Percentiles rank a stretch among this genome's conserved stretches.
These are phyloP conservation scores for Alternaria brassicae DNA, from an alignment of 2,329 filamentous ascomycete species.

Conservation along the genomic window DNA sequence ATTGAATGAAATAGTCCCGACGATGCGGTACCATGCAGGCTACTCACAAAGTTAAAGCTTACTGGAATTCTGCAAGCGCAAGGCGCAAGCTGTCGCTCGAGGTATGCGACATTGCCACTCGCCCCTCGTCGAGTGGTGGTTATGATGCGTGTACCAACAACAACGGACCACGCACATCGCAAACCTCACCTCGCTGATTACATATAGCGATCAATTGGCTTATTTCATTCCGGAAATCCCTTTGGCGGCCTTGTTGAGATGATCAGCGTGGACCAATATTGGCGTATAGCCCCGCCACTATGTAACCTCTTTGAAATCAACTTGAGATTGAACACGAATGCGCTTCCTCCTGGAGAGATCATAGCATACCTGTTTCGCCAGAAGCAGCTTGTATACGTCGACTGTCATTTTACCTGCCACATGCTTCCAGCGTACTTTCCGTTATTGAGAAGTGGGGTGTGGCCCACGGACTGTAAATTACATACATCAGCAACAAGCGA, in stretches of 20 bases:
- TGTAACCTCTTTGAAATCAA: not conserved
- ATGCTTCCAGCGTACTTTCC: not conserved
- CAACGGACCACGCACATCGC: not conserved
- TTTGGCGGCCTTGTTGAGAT: not conserved
- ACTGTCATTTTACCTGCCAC: not conserved
- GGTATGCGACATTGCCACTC: not conserved
- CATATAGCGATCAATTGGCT: not conserved
- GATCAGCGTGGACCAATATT: not conserved
- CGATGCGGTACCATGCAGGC: not conserved
- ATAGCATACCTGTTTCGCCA: not conserved
- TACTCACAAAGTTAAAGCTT: not conserved
- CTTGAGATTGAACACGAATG: not conserved
- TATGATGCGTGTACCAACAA: not conserved
- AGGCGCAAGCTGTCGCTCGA: not conserved
- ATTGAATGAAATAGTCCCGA: not conserved
- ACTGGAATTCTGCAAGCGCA: not conserved
- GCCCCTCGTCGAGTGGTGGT: not conserved
- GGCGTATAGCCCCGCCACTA: constrained; percentile 1
- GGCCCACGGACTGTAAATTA: not conserved
- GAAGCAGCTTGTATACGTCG: not conserved
- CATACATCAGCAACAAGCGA: not conserved
- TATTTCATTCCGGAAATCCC: not conserved
- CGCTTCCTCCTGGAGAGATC: not conserved
- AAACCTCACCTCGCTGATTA: not conserved
- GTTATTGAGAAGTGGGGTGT: not conserved